These are phyloP conservation scores for Neurospora hispaniola DNA, from an alignment of 495 filamentous ascomycete species.

Conservation along the genomic window DNA sequence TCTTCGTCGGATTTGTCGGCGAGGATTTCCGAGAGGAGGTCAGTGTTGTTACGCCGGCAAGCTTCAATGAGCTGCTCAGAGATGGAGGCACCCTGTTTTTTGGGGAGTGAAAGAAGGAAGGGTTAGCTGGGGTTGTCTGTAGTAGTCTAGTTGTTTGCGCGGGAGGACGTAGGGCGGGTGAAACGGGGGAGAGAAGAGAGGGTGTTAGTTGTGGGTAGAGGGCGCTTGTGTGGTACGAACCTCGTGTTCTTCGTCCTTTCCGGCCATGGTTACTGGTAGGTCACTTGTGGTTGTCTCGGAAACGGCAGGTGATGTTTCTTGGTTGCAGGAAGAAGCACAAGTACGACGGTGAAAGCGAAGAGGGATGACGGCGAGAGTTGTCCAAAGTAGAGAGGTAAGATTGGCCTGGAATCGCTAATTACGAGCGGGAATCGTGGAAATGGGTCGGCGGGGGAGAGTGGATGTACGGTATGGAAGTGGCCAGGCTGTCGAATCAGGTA, in stretches of 20 bases:
- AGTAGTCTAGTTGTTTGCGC: background rate
- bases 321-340: background rate
- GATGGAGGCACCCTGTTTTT: slow-evolving; percentile 65
- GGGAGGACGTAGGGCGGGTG: background rate
- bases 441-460: background rate
- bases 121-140: background rate
- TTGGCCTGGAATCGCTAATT: background rate
- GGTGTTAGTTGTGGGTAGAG: background rate
- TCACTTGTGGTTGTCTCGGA: background rate
- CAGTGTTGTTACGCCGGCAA: slow-evolving; percentile 81
- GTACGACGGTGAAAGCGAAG: background rate
- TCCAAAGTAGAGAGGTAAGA: background rate
- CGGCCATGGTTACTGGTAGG: slow-evolving; percentile 32
- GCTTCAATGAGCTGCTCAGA: slow-evolving; percentile 85
- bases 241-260: slow-evolving; percentile 32
- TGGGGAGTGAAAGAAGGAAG: background rate
- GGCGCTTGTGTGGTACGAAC: slow-evolving; percentile 11
- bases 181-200: background rate
- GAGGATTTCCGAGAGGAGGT: slow-evolving; percentile 58
- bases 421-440: background rate
- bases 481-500: background rate
- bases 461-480: background rate
- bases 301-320: background rate
- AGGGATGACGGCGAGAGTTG: background rate
- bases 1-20: slow-evolving; percentile 30